Evolutionary conservation across 768 basidiomycete species (phyloP), one percentile per base, ranked within the genome.

Genomic region (Termitomyces sp.): DNA sequence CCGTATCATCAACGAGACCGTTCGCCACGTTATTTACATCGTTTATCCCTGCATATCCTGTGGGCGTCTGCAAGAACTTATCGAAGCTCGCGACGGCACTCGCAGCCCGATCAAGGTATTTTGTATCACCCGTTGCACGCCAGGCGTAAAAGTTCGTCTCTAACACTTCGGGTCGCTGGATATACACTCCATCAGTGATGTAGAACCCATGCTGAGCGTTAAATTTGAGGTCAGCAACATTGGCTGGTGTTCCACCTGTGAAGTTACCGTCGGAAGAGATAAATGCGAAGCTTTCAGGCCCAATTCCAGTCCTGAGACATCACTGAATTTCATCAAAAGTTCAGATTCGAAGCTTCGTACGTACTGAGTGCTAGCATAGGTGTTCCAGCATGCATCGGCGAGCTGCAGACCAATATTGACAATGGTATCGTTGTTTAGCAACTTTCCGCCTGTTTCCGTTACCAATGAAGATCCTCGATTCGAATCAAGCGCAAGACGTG

Each of bases 141-240:
- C 79, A 92, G 0, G 89, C 90, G 61, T 91, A 88, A 76, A 91
- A 91, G 76, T 91, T 91, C 56, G 85, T 87, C 70, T 92, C 89
- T 17, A 92, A 80, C 29, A 92, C 88, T 72, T 91, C 89, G 0
- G 91, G 90, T 32, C 91, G 87, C 46, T 85, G 76, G 69, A 86
- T 80, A 66, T 91, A 92, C 64, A 77, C 75, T 20, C 75, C 64
- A 6, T 70, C 63, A 14, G 80, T 81, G 64, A 88, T 83, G 67
- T 87, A 91, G 72, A 82, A 90, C 0, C 88, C 90, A 64, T 90
- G 77, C 60, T 82, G 17, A 11, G 82, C 56, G 73, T 87, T 83
- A 76, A 89, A 91, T 0, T 72, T 71, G 6, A 77, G 62, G 57
- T 85, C 81, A 43, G 59, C 73, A 2, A 66, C 63, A 8, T 66